Conservation (phyloP, 73 alveolate genomes). For the Paramecium primaurelia region DNA sequence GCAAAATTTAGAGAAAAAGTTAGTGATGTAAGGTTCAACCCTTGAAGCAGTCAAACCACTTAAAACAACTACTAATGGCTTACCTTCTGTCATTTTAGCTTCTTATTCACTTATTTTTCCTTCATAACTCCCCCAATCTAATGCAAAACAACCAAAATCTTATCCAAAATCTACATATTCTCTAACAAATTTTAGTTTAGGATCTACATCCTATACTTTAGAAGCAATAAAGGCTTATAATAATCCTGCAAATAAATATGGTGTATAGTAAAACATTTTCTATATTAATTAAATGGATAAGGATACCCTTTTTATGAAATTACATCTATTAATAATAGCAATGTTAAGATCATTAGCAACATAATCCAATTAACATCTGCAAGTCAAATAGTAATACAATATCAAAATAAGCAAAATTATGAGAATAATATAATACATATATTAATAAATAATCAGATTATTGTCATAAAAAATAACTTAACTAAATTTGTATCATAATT, state of each 20-base stretch:
- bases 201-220: neutral
- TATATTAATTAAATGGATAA: neutral
- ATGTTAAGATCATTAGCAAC: neutral
- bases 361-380: neutral
- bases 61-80: neutral
- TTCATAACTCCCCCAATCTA: conserved; percentile 34
- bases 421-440: neutral
- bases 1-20: neutral
- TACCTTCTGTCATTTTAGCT: neutral
- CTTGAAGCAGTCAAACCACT: conserved; percentile 44
- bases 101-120: neutral
- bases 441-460: neutral
- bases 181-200: neutral
- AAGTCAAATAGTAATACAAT: neutral
- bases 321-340: neutral
- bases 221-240: conserved; percentile 3
- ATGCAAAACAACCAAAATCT: conserved; percentile 25
- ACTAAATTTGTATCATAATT: neutral
- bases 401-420: neutral
- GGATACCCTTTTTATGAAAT: neutral
- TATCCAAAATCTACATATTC: conserved; percentile 35
- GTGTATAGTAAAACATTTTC: conserved; percentile 3
- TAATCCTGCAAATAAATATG: conserved; percentile 12
- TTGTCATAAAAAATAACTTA: neutral
- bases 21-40: conserved; percentile 4